Evolutionary conservation across 768 basidiomycete genomes (phyloP).

Genomic region (Lactarius vividus): DNA sequence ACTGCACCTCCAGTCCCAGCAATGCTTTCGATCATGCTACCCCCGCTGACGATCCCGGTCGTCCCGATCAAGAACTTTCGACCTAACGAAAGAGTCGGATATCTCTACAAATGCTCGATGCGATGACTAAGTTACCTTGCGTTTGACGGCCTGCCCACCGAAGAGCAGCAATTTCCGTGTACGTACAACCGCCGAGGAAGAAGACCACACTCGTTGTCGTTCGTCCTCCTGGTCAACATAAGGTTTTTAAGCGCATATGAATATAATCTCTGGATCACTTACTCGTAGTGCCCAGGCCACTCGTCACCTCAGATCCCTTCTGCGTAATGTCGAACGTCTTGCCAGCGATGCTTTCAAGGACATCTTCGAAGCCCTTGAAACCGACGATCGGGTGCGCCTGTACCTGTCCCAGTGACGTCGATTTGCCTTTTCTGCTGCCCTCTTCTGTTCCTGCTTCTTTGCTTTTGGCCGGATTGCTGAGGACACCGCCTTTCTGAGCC

Average conservation of each 20-base stretch:
- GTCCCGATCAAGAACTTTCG: constrained; percentile 88
- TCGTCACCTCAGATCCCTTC: constrained; percentile 37
- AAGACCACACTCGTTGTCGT: constrained; percentile 87
- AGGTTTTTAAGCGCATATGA: background rate
- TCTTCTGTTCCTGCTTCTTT: constrained; percentile 48
- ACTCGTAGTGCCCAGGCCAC: constrained; percentile 36
- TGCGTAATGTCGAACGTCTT: constrained; percentile 77
- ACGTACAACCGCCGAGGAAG: constrained; percentile 96
- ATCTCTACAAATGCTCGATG: background rate
- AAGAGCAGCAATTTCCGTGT: constrained; percentile 93
- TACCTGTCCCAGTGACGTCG: constrained; percentile 47
- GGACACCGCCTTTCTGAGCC: constrained; percentile 85
- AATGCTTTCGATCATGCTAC: constrained; percentile 66
- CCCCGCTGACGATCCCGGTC: constrained; percentile 85
- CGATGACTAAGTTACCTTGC: constrained; percentile 49
- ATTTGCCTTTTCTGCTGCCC: constrained; percentile 40
- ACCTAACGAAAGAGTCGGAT: constrained; percentile 44
- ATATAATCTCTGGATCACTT: constrained; percentile 30
- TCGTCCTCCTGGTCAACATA: constrained; percentile 43
- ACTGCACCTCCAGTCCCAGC: constrained; percentile 42
- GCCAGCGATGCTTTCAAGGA: constrained; percentile 77
- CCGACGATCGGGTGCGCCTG: constrained; percentile 91
- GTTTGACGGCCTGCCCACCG: constrained; percentile 89
- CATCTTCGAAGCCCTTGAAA: constrained; percentile 98
- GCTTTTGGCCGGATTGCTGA: constrained; percentile 70